Evolutionary conservation across 805 yeast species (phyloP).

Genomic region (Teunomyces gatunensis): DNA sequence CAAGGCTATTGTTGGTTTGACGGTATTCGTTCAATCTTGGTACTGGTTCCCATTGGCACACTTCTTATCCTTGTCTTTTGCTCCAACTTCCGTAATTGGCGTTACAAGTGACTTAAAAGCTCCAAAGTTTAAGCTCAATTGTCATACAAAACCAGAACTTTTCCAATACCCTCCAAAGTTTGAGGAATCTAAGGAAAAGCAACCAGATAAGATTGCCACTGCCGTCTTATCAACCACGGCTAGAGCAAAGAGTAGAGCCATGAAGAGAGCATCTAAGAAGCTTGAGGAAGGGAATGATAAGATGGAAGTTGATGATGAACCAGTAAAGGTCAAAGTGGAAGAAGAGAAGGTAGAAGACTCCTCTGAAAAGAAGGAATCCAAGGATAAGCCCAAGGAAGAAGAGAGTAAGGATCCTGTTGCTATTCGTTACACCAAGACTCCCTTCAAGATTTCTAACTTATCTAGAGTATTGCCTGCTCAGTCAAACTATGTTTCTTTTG

Average conservation of each 20-base stretch:
- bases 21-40: conserved; percentile 92
- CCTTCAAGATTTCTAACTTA: conserved; percentile 73
- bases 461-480: conserved; percentile 89
- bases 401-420: conserved; percentile 33
- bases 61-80: conserved; percentile 84
- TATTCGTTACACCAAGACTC: conserved; percentile 56
- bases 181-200: conserved; percentile 75
- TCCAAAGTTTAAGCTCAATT: conserved; percentile 78
- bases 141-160: conserved; percentile 74
- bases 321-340: conserved; percentile 12
- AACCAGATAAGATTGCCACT: conserved; percentile 84
- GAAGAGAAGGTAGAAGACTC: conserved; percentile 17
- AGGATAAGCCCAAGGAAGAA: conserved; percentile 24
- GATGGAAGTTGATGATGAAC: conserved; percentile 41
- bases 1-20: conserved; percentile 88
- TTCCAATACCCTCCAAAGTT: conserved; percentile 89
- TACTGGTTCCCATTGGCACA: conserved; percentile 98
- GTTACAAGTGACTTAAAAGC: conserved; percentile 76
- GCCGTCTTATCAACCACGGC: conserved; percentile 94
- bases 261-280: conserved; percentile 53
- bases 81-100: conserved; percentile 89
- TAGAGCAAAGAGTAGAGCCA: conserved; percentile 90
- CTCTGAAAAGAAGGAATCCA: conserved; percentile 10
- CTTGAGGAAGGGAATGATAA: conserved; percentile 44
- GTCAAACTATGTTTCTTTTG: conserved; percentile 75